Conservation (phyloP, 768 basidiomycete species). For the Leccinum disarticulatum region DNA sequence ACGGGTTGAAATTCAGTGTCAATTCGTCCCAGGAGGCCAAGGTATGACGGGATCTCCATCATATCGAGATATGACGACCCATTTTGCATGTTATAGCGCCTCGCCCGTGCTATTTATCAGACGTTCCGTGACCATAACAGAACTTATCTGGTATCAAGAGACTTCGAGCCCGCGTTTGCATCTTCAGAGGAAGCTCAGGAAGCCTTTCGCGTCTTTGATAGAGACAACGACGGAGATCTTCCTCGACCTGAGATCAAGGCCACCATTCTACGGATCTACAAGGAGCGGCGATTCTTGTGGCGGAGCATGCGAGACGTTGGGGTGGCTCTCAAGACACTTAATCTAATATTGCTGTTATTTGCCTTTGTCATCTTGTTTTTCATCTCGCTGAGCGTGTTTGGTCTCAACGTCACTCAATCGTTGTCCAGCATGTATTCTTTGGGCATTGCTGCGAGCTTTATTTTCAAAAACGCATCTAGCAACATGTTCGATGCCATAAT, state of each 20-base stretch:
- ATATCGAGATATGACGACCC: neutral
- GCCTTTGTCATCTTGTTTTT: constrained; percentile 68
- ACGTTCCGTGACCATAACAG: constrained; percentile 57
- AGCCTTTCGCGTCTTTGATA: constrained; percentile 77
- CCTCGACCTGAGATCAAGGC: constrained; percentile 75
- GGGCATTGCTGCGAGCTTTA: constrained; percentile 72
- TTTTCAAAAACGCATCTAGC: constrained; percentile 75
- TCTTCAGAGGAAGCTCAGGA: constrained; percentile 54
- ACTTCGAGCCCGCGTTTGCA: constrained; percentile 69
- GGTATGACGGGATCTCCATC: constrained; percentile 32
- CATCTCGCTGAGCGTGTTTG: constrained; percentile 71
- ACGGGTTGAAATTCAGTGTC: constrained; percentile 51
- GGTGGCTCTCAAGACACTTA: constrained; percentile 61
- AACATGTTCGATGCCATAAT: constrained; percentile 77
- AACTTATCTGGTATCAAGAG: constrained; percentile 60
- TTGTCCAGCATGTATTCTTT: constrained; percentile 73
- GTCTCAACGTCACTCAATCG: constrained; percentile 61
- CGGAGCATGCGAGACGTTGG: constrained; percentile 77
- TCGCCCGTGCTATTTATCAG: constrained; percentile 66
- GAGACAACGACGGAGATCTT: constrained; percentile 75
- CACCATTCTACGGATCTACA: constrained; percentile 67
- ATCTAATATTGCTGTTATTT: constrained; percentile 61
- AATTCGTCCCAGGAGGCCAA: constrained; percentile 66
- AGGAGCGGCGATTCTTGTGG: constrained; percentile 73
- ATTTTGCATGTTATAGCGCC: constrained; percentile 41